Conservation (phyloP, 179 eudicot species). For the Silene noctiflora region DNA sequence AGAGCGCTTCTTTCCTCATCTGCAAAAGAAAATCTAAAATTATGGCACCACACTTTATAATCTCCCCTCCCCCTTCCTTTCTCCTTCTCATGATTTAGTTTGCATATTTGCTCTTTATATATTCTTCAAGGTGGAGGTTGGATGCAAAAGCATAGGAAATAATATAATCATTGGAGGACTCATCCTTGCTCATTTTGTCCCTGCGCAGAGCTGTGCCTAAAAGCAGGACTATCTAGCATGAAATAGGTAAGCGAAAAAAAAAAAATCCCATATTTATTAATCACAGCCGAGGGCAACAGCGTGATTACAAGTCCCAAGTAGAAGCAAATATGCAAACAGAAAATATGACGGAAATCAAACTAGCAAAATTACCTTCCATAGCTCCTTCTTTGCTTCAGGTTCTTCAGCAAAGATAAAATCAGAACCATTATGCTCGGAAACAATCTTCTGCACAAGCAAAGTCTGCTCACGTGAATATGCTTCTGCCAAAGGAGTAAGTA, state of each 20-base stretch:
- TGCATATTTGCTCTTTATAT: background rate
- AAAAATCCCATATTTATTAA: background rate
- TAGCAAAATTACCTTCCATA: conserved; percentile 69
- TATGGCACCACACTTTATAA: background rate
- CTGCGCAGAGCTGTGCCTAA: background rate
- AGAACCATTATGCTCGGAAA: conserved; percentile 76
- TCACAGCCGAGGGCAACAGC: background rate
- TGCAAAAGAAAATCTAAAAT: conserved; percentile 24
- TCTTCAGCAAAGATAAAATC: conserved; percentile 91
- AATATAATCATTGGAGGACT: background rate
- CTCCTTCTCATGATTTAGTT: background rate
- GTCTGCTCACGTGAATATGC: conserved; percentile 92
- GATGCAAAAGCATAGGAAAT: background rate
- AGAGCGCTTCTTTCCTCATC: conserved; percentile 99
- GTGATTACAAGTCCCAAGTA: background rate
- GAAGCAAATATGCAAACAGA: background rate
- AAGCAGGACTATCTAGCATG: background rate
- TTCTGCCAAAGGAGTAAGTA: conserved; percentile 42
- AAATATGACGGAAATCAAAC: background rate
- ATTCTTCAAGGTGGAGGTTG: background rate
- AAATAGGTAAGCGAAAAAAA: background rate
- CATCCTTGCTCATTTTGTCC: background rate
- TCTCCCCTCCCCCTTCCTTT: too few relatives aligned
- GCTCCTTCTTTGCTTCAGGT: conserved; percentile 89
- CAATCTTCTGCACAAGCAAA: conserved; percentile 76